phyloP scores from a whole-genome alignment of 2,329 filamentous ascomycete genomes.

The Talaromyces sp. region DNA sequence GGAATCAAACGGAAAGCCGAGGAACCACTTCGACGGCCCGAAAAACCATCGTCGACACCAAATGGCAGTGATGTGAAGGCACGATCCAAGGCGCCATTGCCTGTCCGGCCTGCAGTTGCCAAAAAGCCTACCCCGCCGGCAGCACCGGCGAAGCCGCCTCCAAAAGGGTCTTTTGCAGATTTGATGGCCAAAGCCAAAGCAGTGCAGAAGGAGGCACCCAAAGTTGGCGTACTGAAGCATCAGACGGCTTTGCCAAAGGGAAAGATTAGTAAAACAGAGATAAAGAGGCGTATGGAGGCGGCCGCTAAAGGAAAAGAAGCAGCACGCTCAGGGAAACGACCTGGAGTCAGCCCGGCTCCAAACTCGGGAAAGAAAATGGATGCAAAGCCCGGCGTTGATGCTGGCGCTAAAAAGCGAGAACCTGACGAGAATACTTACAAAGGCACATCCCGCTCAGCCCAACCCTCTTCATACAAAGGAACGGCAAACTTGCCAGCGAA shows the following conservation, averaged over 20 bases:
- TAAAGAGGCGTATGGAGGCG: slow-evolving; percentile 44
- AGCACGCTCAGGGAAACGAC: slow-evolving; percentile 29
- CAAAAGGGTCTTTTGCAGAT: slow-evolving; percentile 58
- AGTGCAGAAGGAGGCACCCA: slow-evolving; percentile 45
- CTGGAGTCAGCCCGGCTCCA: slow-evolving; percentile 22
- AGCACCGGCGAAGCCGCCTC: slow-evolving; percentile 44
- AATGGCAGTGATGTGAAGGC: slow-evolving; percentile 24
- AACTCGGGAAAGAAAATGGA: slow-evolving; percentile 12
- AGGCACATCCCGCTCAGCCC: slow-evolving; percentile 36
- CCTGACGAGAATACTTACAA: slow-evolving; percentile 35
- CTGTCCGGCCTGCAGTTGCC: slow-evolving; percentile 18
- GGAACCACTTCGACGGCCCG: slow-evolving; percentile 32
- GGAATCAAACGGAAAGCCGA: slow-evolving; percentile 45
- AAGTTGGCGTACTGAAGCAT: slow-evolving; percentile 55
- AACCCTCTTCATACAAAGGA: slow-evolving; percentile 37
- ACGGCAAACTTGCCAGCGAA: slow-evolving; percentile 38
- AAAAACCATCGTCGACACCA: slow-evolving; percentile 24
- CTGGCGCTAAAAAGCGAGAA: slow-evolving; percentile 30
- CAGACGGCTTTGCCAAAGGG: slow-evolving; percentile 51
- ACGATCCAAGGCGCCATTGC: slow-evolving; percentile 22
- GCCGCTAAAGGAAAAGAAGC: slow-evolving; percentile 40
- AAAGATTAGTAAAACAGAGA: slow-evolving; percentile 54
- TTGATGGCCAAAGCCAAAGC: slow-evolving; percentile 58
- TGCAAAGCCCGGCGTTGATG: slow-evolving; percentile 23
- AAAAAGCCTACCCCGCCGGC: slow-evolving; percentile 21